Evolutionary conservation across 306 rosid genomes (phyloP).

Genomic region (Hylodesmum podocarpum): DNA sequence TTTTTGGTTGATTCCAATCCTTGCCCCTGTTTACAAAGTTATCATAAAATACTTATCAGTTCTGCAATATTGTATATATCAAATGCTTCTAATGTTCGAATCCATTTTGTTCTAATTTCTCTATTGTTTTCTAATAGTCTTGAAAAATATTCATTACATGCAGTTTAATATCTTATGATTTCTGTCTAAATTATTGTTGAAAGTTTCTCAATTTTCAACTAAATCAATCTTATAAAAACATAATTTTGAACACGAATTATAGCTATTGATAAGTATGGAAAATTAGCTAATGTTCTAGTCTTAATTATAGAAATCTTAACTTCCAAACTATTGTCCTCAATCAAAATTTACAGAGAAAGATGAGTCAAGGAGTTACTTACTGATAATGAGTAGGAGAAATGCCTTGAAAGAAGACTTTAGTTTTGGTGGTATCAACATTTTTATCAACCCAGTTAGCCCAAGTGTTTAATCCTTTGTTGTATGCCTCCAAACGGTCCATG

Average conservation of each 20-base stretch:
- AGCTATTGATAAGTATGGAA: not conserved
- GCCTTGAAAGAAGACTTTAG: constrained; percentile 89
- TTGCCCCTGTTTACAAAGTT: constrained; percentile 51
- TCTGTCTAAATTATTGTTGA: not conserved
- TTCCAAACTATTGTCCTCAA: not conserved
- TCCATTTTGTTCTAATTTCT: not conserved
- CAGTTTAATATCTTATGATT: not conserved
- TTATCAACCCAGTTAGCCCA: constrained; percentile 94
- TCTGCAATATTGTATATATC: not conserved
- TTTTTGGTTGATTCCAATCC: constrained; percentile 84
- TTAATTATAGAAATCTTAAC: too few relatives aligned
- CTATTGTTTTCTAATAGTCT: not conserved
- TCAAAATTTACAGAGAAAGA: not conserved
- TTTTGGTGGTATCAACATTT: constrained; percentile 69
- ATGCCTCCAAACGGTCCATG: constrained; percentile 86
- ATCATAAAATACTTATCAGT: not conserved
- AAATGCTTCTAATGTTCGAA: not conserved
- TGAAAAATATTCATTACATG: not conserved
- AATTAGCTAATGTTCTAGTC: not conserved
- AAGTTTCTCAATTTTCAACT: not conserved
- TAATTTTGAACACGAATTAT: not conserved
- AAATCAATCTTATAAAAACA: too few relatives aligned
- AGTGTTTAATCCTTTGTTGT: constrained; percentile 66
- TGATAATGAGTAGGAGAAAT: constrained; percentile 92
- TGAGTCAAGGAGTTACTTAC: constrained; percentile 50